Conservation (phyloP, 1,284 basidiomycete species). For the Porodaedalea pini region DNA sequence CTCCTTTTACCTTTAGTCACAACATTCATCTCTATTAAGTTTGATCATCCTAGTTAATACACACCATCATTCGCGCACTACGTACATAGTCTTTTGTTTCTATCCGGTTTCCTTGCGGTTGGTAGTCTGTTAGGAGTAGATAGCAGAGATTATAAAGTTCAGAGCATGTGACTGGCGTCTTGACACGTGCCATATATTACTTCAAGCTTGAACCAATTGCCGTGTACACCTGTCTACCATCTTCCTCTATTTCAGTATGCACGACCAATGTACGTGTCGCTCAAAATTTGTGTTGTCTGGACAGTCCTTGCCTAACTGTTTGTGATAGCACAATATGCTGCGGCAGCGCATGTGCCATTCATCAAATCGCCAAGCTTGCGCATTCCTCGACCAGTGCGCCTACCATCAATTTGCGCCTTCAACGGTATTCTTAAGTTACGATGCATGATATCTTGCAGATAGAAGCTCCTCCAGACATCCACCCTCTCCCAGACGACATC, state of each 20-base stretch:
- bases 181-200: too few relatives aligned
- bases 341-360: conserved; percentile 71
- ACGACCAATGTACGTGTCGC: conserved; percentile 1
- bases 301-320: not conserved
- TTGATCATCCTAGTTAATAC: too few relatives aligned
- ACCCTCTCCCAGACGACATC: conserved; percentile 86
- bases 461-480: conserved; percentile 81
- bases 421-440: not conserved
- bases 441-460: conserved; percentile 46
- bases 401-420: not conserved
- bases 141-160: too few relatives aligned
- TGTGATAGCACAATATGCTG: conserved; percentile 57
- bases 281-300: not conserved
- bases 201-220: too few relatives aligned
- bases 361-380: conserved; percentile 91
- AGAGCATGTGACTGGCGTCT: not conserved
- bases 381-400: conserved; percentile 70
- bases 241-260: not conserved
- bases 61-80: too few relatives aligned
- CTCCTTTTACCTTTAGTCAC: too few relatives aligned
- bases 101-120: too few relatives aligned
- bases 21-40: too few relatives aligned
- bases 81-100: too few relatives aligned
- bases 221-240: not conserved
- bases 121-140: too few relatives aligned